Conservation (phyloP, 2,329 filamentous ascomycete species). For the Tolypocladium pustulatum region DNA sequence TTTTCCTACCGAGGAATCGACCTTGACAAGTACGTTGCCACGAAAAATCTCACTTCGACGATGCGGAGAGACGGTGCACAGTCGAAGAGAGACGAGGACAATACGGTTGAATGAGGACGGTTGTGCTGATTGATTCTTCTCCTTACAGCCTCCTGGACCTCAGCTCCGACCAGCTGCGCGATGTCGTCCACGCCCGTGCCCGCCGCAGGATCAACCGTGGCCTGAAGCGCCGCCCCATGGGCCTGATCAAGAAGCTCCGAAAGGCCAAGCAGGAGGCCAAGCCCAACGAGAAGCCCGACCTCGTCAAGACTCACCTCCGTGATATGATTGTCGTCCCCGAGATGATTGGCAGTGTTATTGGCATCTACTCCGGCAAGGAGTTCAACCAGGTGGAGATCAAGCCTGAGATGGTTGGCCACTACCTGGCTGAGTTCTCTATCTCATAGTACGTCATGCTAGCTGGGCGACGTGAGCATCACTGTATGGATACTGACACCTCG, state of each 20-base stretch:
- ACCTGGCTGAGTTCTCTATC: conserved; percentile 98
- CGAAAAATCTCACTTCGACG: not conserved
- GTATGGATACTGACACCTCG: conserved; percentile 34
- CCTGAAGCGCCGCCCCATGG: conserved; percentile 99
- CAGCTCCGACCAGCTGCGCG: conserved; percentile 94
- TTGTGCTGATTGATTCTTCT: conserved; percentile 10
- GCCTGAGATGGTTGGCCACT: conserved; percentile 99
- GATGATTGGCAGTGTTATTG: conserved; percentile 98
- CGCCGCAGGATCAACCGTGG: conserved; percentile 99
- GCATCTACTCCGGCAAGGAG: conserved; percentile 99
- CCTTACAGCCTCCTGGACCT: conserved; percentile 85
- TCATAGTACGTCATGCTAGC: conserved; percentile 69
- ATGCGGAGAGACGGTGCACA: not conserved
- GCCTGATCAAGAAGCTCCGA: conserved; percentile 99
- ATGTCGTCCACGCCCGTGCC: conserved; percentile 98
- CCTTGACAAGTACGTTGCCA: conserved; percentile 82
- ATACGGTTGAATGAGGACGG: not conserved
- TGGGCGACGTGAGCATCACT: not conserved
- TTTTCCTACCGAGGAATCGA: conserved; percentile 99
- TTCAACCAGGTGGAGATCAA: conserved; percentile 99
- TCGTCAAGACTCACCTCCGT: conserved; percentile 98
- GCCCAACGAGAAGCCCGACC: conserved; percentile 99
- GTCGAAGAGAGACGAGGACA: conserved; percentile 1
- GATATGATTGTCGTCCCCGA: conserved; percentile 99
- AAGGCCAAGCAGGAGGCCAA: conserved; percentile 98